Percentiles rank a stretch among this genome's conserved stretches.
Conservation (phyloP, 306 rosid genomes). For the Astragalus membranaceus region DNA sequence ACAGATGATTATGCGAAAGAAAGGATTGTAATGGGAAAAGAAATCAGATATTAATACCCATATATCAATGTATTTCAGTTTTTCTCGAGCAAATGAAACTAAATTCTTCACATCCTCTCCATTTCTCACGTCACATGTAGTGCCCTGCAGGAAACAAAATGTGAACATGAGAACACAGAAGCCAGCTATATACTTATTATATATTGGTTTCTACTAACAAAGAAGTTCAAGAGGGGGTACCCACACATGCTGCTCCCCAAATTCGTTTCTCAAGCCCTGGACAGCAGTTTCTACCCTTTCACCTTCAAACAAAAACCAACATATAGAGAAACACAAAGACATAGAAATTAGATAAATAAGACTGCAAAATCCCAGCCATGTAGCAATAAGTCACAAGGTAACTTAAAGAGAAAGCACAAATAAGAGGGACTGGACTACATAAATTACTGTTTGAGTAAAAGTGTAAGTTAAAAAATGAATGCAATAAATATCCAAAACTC, state of each 20-base stretch:
- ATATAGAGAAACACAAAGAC: not conserved
- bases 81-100: constrained; percentile 71
- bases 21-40: not conserved
- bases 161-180: constrained; percentile 20
- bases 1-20: not conserved
- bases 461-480: not conserved
- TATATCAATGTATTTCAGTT: constrained; percentile 67
- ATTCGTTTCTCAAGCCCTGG: constrained; percentile 51
- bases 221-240: constrained; percentile 62
- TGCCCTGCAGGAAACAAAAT: constrained; percentile 53
- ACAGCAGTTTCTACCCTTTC: constrained; percentile 68
- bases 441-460: not conserved
- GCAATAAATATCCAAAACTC: not conserved
- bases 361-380: not conserved
- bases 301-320: constrained; percentile 31
- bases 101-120: constrained; percentile 78
- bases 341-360: constrained; percentile 6
- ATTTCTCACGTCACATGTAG: constrained; percentile 74
- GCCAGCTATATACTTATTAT: not conserved
- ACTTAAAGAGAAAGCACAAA: constrained; percentile 1
- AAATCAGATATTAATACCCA: constrained; percentile 54
- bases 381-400: not conserved
- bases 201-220: not conserved
- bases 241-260: constrained; percentile 95
- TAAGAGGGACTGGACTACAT: not conserved